Base-by-base conservation (phyloP, 164 flowering plant species). In the Macadamia tetraphylla region DNA sequence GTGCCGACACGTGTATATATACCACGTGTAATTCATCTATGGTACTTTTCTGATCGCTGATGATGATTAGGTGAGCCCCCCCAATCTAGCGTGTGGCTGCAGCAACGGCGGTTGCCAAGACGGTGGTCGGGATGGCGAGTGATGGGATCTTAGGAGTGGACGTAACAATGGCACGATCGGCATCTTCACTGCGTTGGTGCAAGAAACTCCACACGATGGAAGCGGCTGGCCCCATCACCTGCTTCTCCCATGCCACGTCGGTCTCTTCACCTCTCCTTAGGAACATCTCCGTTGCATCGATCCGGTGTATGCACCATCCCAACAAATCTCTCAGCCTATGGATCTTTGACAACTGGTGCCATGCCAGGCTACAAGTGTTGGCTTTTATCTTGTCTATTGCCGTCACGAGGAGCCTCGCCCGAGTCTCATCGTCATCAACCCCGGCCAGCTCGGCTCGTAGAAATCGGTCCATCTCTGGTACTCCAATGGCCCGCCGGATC, bases 231-330 rank as follows among this genome's bases (percentile, higher is more conserved):
- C 72, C 71, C 13, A 64, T 72, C 58, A 92, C 91, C 3, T 52
- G 66, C 62, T 76, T 68, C 43, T 84, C 72, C 98, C 96, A 92
- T 0, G 86, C 86, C 63, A 74, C 85, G 12, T 77, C 82, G 0
- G 84, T 83, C 18, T 79, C 86, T 18, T 56, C 62, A 0, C 82
- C 81, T 6, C 66, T 70, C 58, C 58, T 73, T n/a, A 29, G 46
- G 64, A 87, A 85, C 17, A 74, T 94, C 0, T 82, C 82, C 0
- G 96, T 90, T 29, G 94, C 96, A 48, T 88, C 89, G 0, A 90
- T 51, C 0, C 87, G 74, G 53, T 87, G 90, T 11, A 90, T 32
- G 31, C 77, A 73, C 94, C 91, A 87, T 6, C 84, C 82, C 31
- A 74, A 70, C 1, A 71, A 17, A 0, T 71, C 53, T 3, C 53